These are phyloP conservation scores for Lichina pygmaea DNA, from an alignment of 495 filamentous ascomycete species.

Conservation along the genomic window DNA sequence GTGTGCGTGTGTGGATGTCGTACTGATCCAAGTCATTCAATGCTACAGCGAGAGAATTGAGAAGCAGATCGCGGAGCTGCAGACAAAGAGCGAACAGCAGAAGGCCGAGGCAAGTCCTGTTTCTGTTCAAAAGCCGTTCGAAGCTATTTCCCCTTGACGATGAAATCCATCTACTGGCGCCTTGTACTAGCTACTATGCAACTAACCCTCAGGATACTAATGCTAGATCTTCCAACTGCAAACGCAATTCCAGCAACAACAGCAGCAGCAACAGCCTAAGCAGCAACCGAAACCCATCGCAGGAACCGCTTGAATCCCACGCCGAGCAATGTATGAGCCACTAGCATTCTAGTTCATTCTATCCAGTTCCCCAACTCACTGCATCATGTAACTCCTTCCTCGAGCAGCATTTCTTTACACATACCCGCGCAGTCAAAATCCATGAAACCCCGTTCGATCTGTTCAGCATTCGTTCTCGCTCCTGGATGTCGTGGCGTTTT, in stretches of 20 bases:
- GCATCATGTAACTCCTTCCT: too few species aligned
- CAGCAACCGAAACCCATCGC: not conserved
- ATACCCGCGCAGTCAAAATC: too few species aligned
- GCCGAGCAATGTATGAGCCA: too few species aligned
- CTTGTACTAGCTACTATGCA: too few species aligned
- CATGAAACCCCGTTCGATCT: too few species aligned
- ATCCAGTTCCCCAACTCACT: too few species aligned
- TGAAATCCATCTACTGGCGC: not conserved
- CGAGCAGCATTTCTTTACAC: too few species aligned
- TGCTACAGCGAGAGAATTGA: constrained; percentile 51
- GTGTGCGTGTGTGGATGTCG: not conserved
- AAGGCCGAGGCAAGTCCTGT: constrained; percentile 29
- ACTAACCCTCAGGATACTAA: too few species aligned
- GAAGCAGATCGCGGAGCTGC: constrained; percentile 45
- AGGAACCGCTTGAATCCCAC: too few species aligned
- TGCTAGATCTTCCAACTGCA: constrained; percentile 12
- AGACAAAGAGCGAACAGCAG: constrained; percentile 61
- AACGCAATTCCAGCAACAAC: constrained; percentile 6
- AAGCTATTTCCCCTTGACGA: not conserved
- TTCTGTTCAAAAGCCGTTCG: not conserved
- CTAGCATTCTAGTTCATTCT: too few species aligned
- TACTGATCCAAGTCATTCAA: not conserved
- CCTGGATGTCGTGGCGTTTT: too few species aligned
- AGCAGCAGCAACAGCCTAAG: not conserved
- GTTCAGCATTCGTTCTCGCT: too few species aligned